Base-by-base conservation (phyloP, 495 filamentous ascomycete species). In the Massariosphaeria phaeospora region DNA sequence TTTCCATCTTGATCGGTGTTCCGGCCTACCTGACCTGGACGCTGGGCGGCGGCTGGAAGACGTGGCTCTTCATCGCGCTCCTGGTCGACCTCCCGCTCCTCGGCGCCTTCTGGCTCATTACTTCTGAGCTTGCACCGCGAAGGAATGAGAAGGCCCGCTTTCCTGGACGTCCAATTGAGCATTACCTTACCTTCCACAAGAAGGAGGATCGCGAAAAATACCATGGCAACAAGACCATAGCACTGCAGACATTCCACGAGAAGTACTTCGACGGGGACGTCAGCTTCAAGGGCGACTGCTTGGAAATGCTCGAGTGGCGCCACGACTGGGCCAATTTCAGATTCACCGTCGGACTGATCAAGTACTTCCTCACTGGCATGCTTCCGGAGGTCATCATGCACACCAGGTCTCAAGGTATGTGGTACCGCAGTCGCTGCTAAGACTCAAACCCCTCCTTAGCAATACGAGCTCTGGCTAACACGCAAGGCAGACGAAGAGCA, bases 221-320 rank as follows among this genome's bases (percentile, higher is more conserved):
- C 73, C 72, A 76, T 64, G 89, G 89, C 69, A 75, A 74, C 64
- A 87, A 77, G 73, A 89, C 85, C 72, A 89, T 94, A 55, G 84
- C 88, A 43, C 82, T 93, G 77, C 79, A 88, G 72, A 89, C 85
- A 38, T 94, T 94, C 74, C 79, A 88, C 56, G 86, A 93, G 69
- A 90, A 84, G 84, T 93, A 91, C 75, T 90, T 93, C 66, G 83
- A 87, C 62, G 84, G 85, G 47, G 79, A 87, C 42, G 88, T 91
- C 52, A 84, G 88, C 60, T 89, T 93, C 75, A 93, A 90, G 64
- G 87, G 86, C 47, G 88, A 94, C 66, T 76, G 73, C 52, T 76
- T 94, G 57, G 88, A 91, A 59, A 73, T 86, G 35, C 57, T 93
- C 66, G 89, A 94, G 73, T 87, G 86, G 70, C 76, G 88, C 59